These are phyloP conservation scores for Carex cristatella DNA, from an alignment of 176 grass and related monocot genomes.

Conservation along the genomic window DNA sequence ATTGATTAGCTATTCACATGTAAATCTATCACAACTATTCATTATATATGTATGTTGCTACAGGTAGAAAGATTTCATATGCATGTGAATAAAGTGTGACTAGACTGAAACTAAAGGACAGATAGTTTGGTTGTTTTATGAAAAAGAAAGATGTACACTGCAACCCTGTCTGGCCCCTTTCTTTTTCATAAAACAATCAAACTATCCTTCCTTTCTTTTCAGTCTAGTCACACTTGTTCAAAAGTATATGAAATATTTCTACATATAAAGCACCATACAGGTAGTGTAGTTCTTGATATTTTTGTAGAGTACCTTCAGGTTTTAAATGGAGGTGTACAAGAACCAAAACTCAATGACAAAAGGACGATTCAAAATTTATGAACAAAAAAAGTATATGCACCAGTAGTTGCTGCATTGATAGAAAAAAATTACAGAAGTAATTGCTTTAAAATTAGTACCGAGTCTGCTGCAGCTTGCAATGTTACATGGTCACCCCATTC, in stretches of 20 bases:
- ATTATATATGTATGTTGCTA: background rate
- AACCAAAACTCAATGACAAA: background rate
- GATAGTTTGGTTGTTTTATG: background rate
- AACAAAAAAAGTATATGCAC: background rate
- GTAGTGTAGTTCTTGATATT: background rate
- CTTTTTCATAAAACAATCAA: background rate
- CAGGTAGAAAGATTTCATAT: background rate
- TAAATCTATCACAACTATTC: background rate
- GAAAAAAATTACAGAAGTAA: background rate
- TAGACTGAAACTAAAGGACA: background rate
- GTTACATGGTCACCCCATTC: slow-evolving; percentile 73
- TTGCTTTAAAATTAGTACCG: slow-evolving; percentile 20
- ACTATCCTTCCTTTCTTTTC: background rate
- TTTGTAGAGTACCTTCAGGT: background rate
- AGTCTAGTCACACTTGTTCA: background rate
- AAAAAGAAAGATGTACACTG: background rate
- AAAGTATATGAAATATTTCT: background rate
- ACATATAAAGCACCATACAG: background rate
- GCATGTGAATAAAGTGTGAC: background rate
- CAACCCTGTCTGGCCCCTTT: background rate
- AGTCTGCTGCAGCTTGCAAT: slow-evolving; percentile 58
- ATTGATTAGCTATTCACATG: too few species aligned
- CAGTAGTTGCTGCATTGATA: background rate
- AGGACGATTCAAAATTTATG: background rate
- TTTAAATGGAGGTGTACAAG: background rate